Evolutionary conservation across 139 green algal species (phyloP), one percentile per base, ranked within the genome.

Genomic region (Chlamydomonas schloesseri): DNA sequence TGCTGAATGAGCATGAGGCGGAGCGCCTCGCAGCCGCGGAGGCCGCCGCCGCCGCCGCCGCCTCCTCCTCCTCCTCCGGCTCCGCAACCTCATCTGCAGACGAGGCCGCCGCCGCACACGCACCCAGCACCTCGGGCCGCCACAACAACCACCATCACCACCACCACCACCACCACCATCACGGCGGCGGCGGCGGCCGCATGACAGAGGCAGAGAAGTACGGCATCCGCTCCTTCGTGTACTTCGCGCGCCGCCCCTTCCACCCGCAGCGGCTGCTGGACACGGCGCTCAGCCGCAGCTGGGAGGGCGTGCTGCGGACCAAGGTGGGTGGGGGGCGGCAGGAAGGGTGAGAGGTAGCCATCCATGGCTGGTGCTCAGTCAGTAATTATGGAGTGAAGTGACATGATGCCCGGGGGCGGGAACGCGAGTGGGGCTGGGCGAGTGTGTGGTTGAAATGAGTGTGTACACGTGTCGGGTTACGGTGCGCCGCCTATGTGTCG

Each of bases 161-260:
- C 47, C 57, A 81, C 31, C 46, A 72, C 37, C 75, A 88, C 70
- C 72, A 87, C 55, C 71, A 87, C 58, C n/a, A 84, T n/a, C 82
- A 87, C n/a, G 62, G 85, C 36, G 65, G 71, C 33, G 42, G 67
- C 29, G 47, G 47, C 23, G 62, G 79, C 5, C 60, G 78, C 6
- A 86, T 77, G 33, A 90, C 81, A 37, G 91, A 94, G 47, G 81
- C 76, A 29, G 89, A 90, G 0, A 87, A 84, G 74, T 93, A 93
- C 81, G 90, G 90, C 57, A 94, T 94, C 75, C 78, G 65, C 42
- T 91, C 80, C 42, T 95, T 94, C 82, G 93, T 95, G 33, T 95
- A 94, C 76, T 90, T 80, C 74, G 91, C 91, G 14, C 68, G 73
- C 36, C 88, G 90, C 6, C 93, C 93, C 11, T 95, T 95, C 90